Conservation (phyloP, 2,329 filamentous ascomycete genomes). For the Aspergillus jensenii region DNA sequence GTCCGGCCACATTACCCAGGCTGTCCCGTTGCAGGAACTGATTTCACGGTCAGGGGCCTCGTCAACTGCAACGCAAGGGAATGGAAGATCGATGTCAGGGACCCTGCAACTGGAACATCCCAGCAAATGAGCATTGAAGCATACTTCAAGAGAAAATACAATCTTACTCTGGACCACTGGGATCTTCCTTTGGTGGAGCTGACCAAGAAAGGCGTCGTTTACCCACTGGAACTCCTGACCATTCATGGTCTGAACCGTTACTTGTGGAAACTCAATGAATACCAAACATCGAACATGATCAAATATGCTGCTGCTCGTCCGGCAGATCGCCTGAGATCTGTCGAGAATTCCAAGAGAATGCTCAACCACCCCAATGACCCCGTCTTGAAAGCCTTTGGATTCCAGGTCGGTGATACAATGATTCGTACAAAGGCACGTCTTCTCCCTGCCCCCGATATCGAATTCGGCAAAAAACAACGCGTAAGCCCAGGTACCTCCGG, state of each 20-base stretch:
- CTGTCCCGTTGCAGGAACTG: conserved; percentile 34
- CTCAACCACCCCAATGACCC: conserved; percentile 69
- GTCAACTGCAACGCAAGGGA: conserved; percentile 42
- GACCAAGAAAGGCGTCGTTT: conserved; percentile 54
- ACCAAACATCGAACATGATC: conserved; percentile 82
- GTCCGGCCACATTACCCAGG: conserved; percentile 39
- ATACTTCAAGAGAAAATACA: conserved; percentile 57
- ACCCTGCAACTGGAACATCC: conserved; percentile 38
- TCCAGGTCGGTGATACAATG: conserved; percentile 66
- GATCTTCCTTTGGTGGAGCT: conserved; percentile 59
- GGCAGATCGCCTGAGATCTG: conserved; percentile 63
- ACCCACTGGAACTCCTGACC: conserved; percentile 58
- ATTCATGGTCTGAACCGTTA: conserved; percentile 59
- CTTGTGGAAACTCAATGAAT: conserved; percentile 57
- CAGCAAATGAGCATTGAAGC: conserved; percentile 59
- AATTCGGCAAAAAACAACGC: conserved; percentile 59
- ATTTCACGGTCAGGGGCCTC: conserved; percentile 55
- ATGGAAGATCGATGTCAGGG: conserved; percentile 44
- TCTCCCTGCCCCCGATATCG: conserved; percentile 68
- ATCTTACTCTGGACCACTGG: conserved; percentile 44
- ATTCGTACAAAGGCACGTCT: conserved; percentile 68
- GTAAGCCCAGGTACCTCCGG: conserved; percentile 66
- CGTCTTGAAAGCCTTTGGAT: conserved; percentile 70
- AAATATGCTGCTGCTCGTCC: conserved; percentile 85
- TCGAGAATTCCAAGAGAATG: conserved; percentile 66